Evolutionary conservation across 2,329 filamentous ascomycete genomes (phyloP), one percentile per base, ranked within the genome.

Genomic region (Cercospora zeina): DNA sequence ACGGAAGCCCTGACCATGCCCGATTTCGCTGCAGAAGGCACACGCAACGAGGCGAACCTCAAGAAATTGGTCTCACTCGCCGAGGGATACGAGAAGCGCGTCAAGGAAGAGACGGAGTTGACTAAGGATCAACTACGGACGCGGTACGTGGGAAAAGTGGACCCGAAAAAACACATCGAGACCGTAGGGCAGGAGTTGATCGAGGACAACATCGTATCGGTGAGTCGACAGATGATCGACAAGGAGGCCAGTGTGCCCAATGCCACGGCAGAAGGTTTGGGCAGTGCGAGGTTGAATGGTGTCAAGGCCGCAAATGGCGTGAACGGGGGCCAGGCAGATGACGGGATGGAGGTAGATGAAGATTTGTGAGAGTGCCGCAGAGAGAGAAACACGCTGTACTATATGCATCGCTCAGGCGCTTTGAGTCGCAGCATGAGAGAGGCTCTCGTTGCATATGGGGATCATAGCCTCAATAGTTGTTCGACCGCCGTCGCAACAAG

Each of bases 161-260:
- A 99, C 74, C 95, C 95, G 61, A 99, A 99, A 89, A 99, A 99
- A 83, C 96, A 99, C 77, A 85, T 99, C 74, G 93, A 97, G 78
- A 92, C 96, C 71, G 91, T 99, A 51, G 95, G 95, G 59, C 93
- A 97, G 79, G 88, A 96, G 76, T 85, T 97, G 68, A 97, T 99
- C 72, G 96, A 99, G 80, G 95, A 99, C 84, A 99, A 99, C 79
- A 99, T 99, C 68, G 95, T 99, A 11, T 91, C 92, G 3, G 93
- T 99, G n/a, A 96, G 92, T 68, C 85, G 93, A 76, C 95, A 97
- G 78, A 97, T 99, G 93, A 97, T 99, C 73, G 95, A 97, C 81
- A 97, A 97, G 81, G 95, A 99, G 78, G 95, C 95, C 3, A 95
- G 92, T 4, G 90, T 96, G 78, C 91, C 93, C 19, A 88, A 85